These are phyloP conservation scores for Pseudogymnoascus sp. DNA, from an alignment of 2,329 filamentous ascomycete genomes.

Conservation along the genomic window DNA sequence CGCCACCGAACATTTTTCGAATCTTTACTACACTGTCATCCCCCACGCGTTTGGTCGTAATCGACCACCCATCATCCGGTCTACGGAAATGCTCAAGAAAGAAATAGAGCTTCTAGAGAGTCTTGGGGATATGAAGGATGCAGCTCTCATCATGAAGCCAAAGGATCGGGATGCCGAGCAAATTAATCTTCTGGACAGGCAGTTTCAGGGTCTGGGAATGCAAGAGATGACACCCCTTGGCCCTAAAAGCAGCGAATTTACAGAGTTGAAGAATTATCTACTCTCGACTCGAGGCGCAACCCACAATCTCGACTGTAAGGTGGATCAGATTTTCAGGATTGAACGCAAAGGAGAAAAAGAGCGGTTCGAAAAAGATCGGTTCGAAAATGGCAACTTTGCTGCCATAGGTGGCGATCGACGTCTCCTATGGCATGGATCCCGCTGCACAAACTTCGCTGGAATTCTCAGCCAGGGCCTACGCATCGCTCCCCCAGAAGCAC, in stretches of 20 bases:
- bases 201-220: slow-evolving; percentile 63
- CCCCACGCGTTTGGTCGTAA: slow-evolving; percentile 73
- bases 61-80: slow-evolving; percentile 59
- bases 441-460: slow-evolving; percentile 75
- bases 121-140: slow-evolving; percentile 77
- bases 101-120: slow-evolving; percentile 76
- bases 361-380: slow-evolving; percentile 50
- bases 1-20: slow-evolving; percentile 58
- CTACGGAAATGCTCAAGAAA: slow-evolving; percentile 51
- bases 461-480: slow-evolving; percentile 81
- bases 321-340: slow-evolving; percentile 76
- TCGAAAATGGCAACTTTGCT: slow-evolving; percentile 16
- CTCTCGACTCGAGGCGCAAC: slow-evolving; percentile 56
- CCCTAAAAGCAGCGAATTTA: slow-evolving; percentile 46
- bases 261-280: slow-evolving; percentile 58
- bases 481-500: slow-evolving; percentile 82
- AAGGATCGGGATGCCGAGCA: slow-evolving; percentile 41
- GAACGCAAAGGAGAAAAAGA: slow-evolving; percentile 64
- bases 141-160: slow-evolving; percentile 66
- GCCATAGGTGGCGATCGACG: slow-evolving; percentile 49
- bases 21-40: slow-evolving; percentile 72
- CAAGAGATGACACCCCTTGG: slow-evolving; percentile 60
- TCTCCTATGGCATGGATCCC: slow-evolving; percentile 81
- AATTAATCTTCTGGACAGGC: slow-evolving; percentile 60
- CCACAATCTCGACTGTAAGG: slow-evolving; percentile 50